Percentiles rank a stretch among this genome's conserved stretches.
Conservation (phyloP, 116 monocot genomes). For the Iris pallida region DNA sequence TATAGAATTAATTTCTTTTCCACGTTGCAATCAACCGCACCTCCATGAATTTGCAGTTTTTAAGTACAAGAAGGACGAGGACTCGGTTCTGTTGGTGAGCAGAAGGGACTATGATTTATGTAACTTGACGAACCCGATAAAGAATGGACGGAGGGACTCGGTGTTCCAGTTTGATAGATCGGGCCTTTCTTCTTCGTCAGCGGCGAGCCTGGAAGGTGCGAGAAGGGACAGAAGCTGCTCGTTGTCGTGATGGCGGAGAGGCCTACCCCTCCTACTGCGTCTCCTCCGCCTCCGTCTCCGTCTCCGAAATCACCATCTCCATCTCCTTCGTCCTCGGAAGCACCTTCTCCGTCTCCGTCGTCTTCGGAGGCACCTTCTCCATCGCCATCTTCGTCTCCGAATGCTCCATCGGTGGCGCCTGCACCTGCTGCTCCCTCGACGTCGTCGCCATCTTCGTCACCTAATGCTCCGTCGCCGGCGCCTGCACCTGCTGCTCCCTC, state of each 20-base stretch:
- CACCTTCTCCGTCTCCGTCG: background rate
- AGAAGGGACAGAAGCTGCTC: conserved; percentile 30
- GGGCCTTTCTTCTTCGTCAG: conserved; percentile 48
- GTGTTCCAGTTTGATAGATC: conserved; percentile 34
- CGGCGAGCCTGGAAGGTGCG: conserved; percentile 14
- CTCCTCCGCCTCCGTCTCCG: background rate
- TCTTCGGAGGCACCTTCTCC: background rate
- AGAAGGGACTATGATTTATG: conserved; percentile 40
- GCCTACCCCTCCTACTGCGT: background rate
- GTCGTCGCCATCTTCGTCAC: background rate
- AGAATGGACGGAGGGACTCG: conserved; percentile 35
- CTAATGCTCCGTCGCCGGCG: background rate
- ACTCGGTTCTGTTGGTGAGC: conserved; percentile 58
- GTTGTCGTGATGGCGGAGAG: conserved; percentile 28
- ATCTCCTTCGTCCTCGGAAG: too few species aligned
- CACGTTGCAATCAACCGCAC: too few species aligned
- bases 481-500: background rate
- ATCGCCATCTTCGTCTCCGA: conserved; percentile 1
- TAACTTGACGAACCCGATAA: conserved; percentile 38
- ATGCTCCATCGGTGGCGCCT: background rate
- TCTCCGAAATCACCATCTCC: background rate
- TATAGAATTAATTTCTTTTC: too few species aligned
- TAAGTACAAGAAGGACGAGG: conserved; percentile 45
- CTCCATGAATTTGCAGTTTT: conserved; percentile 48
- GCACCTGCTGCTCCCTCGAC: background rate